phyloP scores from a whole-genome alignment of 2,329 filamentous ascomycete species.

The Tolypocladium cylindrosporum region DNA sequence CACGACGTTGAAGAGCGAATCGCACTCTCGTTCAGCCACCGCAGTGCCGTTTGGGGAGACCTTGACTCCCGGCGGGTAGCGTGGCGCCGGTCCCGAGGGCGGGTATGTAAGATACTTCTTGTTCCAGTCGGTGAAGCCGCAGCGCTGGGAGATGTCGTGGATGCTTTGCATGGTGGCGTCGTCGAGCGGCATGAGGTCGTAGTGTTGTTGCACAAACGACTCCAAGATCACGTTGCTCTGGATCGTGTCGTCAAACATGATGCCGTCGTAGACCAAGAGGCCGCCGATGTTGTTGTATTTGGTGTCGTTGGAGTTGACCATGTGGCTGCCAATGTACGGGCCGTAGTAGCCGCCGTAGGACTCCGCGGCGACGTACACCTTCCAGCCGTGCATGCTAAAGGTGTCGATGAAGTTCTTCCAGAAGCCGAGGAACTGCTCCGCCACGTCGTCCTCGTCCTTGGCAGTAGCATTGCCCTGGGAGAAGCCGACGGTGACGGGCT shows the following conservation, averaged over 20 bases:
- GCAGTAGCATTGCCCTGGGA: slow-evolving; percentile 54
- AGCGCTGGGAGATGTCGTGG: slow-evolving; percentile 39
- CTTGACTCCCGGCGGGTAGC: slow-evolving; percentile 30
- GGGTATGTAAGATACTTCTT: slow-evolving; percentile 58
- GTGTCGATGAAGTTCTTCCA: slow-evolving; percentile 69
- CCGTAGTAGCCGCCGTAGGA: slow-evolving; percentile 60
- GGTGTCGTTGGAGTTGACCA: slow-evolving; percentile 57
- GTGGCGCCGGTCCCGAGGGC: slow-evolving; percentile 49
- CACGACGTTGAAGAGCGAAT: slow-evolving; percentile 45
- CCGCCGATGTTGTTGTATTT: slow-evolving; percentile 58
- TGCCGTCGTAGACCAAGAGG: slow-evolving; percentile 65
- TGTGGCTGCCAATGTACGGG: slow-evolving; percentile 63
- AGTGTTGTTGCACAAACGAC: slow-evolving; percentile 51
- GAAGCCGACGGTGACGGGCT: slow-evolving; percentile 60
- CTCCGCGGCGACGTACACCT: slow-evolving; percentile 64
- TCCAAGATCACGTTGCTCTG: slow-evolving; percentile 38
- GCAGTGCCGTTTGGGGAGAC: slow-evolving; percentile 17
- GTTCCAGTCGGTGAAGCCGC: slow-evolving; percentile 53
- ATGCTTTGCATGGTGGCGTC: slow-evolving; percentile 43
- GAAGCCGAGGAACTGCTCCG: slow-evolving; percentile 65
- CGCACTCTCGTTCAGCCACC: slow-evolving; percentile 36
- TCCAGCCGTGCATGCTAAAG: slow-evolving; percentile 56
- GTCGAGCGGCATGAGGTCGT: slow-evolving; percentile 53
- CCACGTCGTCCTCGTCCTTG: slow-evolving; percentile 56
- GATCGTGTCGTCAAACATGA: slow-evolving; percentile 40